Percentiles rank a stretch among this genome's conserved stretches.
phyloP scores from a whole-genome alignment of 169 alveolate species.

The Eimeria mitis region DNA sequence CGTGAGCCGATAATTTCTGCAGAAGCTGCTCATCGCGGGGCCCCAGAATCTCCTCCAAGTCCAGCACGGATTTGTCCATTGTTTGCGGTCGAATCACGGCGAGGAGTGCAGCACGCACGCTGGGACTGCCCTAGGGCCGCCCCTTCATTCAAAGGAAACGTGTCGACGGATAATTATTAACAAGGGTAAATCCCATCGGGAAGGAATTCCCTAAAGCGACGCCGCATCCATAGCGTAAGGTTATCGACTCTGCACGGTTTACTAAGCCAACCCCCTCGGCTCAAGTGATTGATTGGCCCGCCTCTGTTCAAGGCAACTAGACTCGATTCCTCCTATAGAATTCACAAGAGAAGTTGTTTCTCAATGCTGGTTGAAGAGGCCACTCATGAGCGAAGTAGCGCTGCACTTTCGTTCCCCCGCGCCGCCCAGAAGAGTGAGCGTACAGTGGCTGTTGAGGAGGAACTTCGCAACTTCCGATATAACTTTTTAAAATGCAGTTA shows the following conservation, averaged over 20 bases:
- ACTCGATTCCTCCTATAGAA: not conserved
- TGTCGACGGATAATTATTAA: too few relatives aligned
- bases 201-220: too few relatives aligned
- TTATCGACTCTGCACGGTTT: not conserved
- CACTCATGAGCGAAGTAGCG: not conserved
- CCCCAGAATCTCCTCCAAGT: constrained; percentile 65
- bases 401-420: not conserved
- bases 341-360: not conserved
- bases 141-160: not conserved
- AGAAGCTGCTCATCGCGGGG: constrained; percentile 68
- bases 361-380: not conserved
- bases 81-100: not conserved
- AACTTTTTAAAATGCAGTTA: not conserved
- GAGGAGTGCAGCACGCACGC: not conserved
- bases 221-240: not conserved
- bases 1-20: constrained; percentile 16
- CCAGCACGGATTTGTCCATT: constrained; percentile 65
- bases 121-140: not conserved
- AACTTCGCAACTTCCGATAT: too few relatives aligned
- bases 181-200: not conserved
- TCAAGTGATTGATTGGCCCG: not conserved
- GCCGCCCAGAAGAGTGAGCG: not conserved
- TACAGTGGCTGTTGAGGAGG: not conserved
- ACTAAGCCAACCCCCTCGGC: not conserved
- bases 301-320: not conserved